Evolutionary conservation across 495 filamentous ascomycete species (phyloP).

Genomic region (Hypoxylon trugodes): DNA sequence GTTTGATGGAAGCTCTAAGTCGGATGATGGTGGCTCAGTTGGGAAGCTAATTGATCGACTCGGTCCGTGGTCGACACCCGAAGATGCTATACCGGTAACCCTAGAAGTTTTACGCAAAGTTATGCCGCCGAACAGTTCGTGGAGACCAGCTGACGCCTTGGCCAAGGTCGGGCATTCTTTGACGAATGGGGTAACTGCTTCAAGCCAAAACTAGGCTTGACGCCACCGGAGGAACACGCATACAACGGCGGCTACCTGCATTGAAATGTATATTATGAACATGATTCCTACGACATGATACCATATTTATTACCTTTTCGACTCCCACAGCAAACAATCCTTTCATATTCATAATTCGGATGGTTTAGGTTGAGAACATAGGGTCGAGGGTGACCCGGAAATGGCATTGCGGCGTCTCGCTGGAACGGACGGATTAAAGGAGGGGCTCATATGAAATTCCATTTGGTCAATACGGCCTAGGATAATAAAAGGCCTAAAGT

Average conservation of each 20-base stretch:
- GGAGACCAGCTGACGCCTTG: slow-evolving; percentile 38
- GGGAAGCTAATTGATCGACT: slow-evolving; percentile 45
- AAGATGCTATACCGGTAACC: slow-evolving; percentile 39
- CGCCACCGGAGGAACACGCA: background rate
- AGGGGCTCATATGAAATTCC: slow-evolving; percentile 7
- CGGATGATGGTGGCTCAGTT: slow-evolving; percentile 37
- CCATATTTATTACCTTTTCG: slow-evolving; percentile 17
- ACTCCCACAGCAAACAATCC: slow-evolving; percentile 16
- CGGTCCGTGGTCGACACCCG: slow-evolving; percentile 43
- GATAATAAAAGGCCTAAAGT: slow-evolving; percentile 23
- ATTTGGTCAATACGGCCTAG: slow-evolving; percentile 8
- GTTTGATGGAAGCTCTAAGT: slow-evolving; percentile 32
- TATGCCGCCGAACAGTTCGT: slow-evolving; percentile 30
- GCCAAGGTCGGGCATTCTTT: slow-evolving; percentile 25
- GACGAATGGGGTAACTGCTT: slow-evolving; percentile 25
- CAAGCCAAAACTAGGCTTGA: slow-evolving; percentile 4
- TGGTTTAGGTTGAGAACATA: slow-evolving; percentile 11
- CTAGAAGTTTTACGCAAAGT: slow-evolving; percentile 40
- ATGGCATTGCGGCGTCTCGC: slow-evolving; percentile 34
- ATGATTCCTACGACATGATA: slow-evolving; percentile 41
- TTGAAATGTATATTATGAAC: slow-evolving; percentile 42
- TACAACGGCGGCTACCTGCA: background rate
- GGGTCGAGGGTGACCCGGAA: slow-evolving; percentile 26
- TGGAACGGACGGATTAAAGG: slow-evolving; percentile 29
- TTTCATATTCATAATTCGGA: slow-evolving; percentile 16